phyloP scores from a whole-genome alignment of 495 filamentous ascomycete species.

The Penicillium samsonianum region DNA sequence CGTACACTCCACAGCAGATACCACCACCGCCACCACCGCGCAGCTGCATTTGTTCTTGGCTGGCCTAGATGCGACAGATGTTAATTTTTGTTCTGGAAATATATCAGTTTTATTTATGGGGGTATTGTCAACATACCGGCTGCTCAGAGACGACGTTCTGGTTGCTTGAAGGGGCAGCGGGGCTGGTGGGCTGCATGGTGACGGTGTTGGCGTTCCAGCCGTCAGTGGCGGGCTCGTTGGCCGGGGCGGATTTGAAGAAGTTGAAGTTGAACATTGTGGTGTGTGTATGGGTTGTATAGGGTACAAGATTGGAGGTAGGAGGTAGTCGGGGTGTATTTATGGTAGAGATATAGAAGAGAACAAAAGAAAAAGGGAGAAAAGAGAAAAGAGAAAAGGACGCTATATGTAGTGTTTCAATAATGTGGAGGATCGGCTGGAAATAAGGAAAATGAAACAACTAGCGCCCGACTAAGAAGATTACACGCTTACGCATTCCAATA shows the following conservation, averaged over 20 bases:
- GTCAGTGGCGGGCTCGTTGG: constrained; percentile 28
- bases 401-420: constrained; percentile 12
- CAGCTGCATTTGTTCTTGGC: constrained; percentile 44
- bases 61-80: constrained; percentile 18
- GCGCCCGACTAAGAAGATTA: constrained; percentile 3
- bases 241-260: constrained; percentile 41
- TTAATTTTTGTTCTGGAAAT: constrained; percentile 14
- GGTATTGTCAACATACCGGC: constrained; percentile 30
- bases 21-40: constrained; percentile 47
- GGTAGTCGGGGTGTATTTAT: neutral
- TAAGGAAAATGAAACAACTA: constrained; percentile 6
- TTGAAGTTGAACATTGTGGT: constrained; percentile 39
- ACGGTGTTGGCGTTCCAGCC: constrained; percentile 42
- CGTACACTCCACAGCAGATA: constrained; percentile 50
- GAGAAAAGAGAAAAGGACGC: neutral
- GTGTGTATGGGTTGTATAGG: neutral
- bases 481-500: neutral
- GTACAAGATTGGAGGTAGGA: neutral
- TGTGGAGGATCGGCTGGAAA: constrained; percentile 28
- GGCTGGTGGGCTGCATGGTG: constrained; percentile 45
- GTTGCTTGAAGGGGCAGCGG: constrained; percentile 33
- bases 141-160: constrained; percentile 39
- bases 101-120: neutral
- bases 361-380: neutral
- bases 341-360: neutral